Evolutionary conservation across 345 rosid genomes (phyloP).

Genomic region (rapeseed (Brassica napus)): Da-Ae NC_063442.1:17019501-17020000

Average conservation of each 20-base stretch:
- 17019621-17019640: constrained; percentile 17
- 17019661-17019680: not conserved
- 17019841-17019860: constrained; percentile 11
- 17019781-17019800: constrained; percentile 1
- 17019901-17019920: constrained; percentile 25
- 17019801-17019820: constrained; percentile 18
- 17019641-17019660: not conserved
- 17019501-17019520: constrained; percentile 9
- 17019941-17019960: constrained; percentile 22
- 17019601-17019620: constrained; percentile 8
- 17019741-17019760: constrained; percentile 19
- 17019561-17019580: constrained; percentile 12
- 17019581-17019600: constrained; percentile 15
- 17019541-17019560: constrained; percentile 23
- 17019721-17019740: not conserved
- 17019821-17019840: constrained; percentile 7
- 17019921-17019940: constrained; percentile 18
- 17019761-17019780: constrained; percentile 12
- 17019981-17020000: constrained; percentile 21
- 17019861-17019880: constrained; percentile 18
- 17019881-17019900: constrained; percentile 29
- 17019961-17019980: constrained; percentile 37
- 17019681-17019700: not conserved
- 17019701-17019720: not conserved
- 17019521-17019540: constrained; percentile 15